Base-by-base conservation (phyloP, 2,329 filamentous ascomycete genomes). In the Mycosphaerelloides madeirae region DNA sequence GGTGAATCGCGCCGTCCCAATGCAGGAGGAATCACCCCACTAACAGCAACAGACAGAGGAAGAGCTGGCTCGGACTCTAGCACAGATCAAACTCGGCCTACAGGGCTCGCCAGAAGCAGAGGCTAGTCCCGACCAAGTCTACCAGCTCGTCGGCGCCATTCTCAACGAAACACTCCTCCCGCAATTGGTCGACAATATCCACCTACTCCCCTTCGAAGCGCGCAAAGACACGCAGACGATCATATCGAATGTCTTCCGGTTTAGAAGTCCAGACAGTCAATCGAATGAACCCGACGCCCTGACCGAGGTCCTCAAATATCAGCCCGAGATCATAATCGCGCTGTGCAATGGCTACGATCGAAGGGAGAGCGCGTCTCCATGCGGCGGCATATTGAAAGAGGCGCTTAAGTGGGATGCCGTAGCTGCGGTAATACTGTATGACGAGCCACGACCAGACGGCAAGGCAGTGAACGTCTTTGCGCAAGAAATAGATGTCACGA, bases 201-300 rank as follows among this genome's bases (percentile, higher is more conserved):
- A 87, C 68, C 80, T 84, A 40, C 78, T 98, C 3, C 89, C 91
- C 0, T 98, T 98, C 72, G 93, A 98, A 72, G 87, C 90, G 29
- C 84, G 91, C 61, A 97, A 96, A 73, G 91, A 96, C 63, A 87
- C 87, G 11, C 91, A 96, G 65, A 87, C 93, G 52, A 93, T 96
- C 64, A 93, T 97, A 71, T 95, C 89, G 31, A 93, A 91, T 66
- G 85, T 94, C 56, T 88, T 96, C 65, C 87, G 90, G 54, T 96
- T 93, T 74, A 86, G 87, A 53, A 85, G 85, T 5, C 74, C 80
- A 9, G 68, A 70, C 32, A 79, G 78, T 33, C 79, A 78, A 2
- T 80, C 54, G 87, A 93, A 78, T 54, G 87, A 94, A 50, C 88
- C 89, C 0, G 80, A 90, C 39, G 89, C 93, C 19, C 76, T 98